Base-by-base conservation (phyloP, 192 early-diverging fungal species). In the Diversispora epigaea region DNA sequence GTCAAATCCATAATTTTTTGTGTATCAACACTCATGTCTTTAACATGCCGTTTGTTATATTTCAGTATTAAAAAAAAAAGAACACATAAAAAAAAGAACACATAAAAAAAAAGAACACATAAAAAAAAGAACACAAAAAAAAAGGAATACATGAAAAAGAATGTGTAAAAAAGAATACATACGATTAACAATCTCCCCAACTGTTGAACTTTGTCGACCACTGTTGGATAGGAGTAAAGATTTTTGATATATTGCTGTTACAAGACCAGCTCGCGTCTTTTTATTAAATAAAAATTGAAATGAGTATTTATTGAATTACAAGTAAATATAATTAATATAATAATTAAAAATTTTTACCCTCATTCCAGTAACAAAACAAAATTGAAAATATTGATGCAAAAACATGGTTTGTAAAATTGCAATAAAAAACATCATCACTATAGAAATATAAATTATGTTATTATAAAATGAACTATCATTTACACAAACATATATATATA, bases 381-480 rank as follows among this genome's bases (percentile, higher is more conserved):
- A 78, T 70, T 95, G 93, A 83, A 95, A 93, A 81, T 95, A 94
- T 74, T 95, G 95, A 76, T 96, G 94, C 43, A 95, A 83, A 11
- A 95, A 81, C 52, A 91, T 78, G 3, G 95, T 93, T 80, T 96
- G 93, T 3, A 83, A 77, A 10, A 93, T 45, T 74, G 91, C 92
- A 56, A 89, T 86, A 17, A 84, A 12, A 49, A 96, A 85, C 94
- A 98, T 96, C 45, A 89, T 73, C 8, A 80, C 79, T 85, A 25
- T 55, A 19, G 0, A 63, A 49, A 71, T 70, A 21, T 49, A 61
- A 65, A 17, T 56, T 5, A 12, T 22, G 25, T 19, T 71, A 50
- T 11, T 17, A 14, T 17, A 54, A 54, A 4, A 21, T 63, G 32
- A 49, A 32, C 44, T 56, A 72, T 55, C 14, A 40, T 54, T 52